Base-by-base conservation (phyloP, 192 early-diverging fungal genomes). In the Phlyctochytrium planicorne region DNA sequence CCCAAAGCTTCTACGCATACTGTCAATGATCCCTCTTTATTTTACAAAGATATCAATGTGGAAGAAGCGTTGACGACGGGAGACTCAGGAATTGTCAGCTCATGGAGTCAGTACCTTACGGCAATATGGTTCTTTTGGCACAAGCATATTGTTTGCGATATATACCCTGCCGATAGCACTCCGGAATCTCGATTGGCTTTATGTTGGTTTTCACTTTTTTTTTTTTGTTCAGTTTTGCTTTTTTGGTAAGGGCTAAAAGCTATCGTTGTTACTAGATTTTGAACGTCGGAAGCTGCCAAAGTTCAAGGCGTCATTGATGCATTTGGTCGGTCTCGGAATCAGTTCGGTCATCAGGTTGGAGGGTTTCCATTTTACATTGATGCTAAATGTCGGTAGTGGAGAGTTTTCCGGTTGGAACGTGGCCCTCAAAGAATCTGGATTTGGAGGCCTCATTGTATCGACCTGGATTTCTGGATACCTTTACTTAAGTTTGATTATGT, bases 381-480 rank as follows among this genome's bases (percentile, higher is more conserved):
- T n/a, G n/a, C n/a, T n/a, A n/a, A n/a, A n/a, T n/a, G n/a, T n/a
- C n/a, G n/a, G n/a, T n/a, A n/a, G n/a, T 14, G 64, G 64, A 2
- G 64, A 65, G 29, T 65, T 65, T 65, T 23, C 64, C 3, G 64
- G 64, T 3, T 65, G 64, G 64, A 65, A 65, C 31, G 59, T 16
- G 4, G 64, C 40, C 3, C n/a, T 65, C 24, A 25, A 14, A 57
- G 27, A 65, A 30, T 50, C 23, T 29, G 64, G 64, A 4, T 65
- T 55, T 29, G 64, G 64, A 29, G 64, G 64, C 4, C 52, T 65
- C 6, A 55, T 37, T 17, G 64, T 31, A 16, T 37, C 64, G 64
- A 65, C 64, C 2, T 37, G 36, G 10, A 17, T 65, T 52, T 23
- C 64, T 3, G 64, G 55, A 3, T 20, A 23, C 55, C 59, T 65